Percentiles rank a stretch among this genome's conserved stretches.
phyloP scores from a whole-genome alignment of 345 rosid genomes.

The Pugionium cornutum region DNA sequence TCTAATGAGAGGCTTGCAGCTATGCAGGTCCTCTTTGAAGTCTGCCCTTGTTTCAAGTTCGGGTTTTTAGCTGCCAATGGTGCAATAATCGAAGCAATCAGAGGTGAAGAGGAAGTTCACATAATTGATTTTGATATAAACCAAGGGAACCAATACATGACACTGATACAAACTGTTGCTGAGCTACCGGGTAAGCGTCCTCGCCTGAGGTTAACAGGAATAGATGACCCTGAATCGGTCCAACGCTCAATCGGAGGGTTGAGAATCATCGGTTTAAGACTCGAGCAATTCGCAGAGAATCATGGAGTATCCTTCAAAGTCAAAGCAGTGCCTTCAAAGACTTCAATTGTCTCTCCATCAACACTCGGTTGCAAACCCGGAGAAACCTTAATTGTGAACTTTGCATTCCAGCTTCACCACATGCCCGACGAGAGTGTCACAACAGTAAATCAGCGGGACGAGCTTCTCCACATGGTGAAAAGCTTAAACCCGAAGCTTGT shows the following conservation, averaged over 20 bases:
- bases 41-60: slow-evolving; percentile 95
- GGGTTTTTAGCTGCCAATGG: slow-evolving; percentile 95
- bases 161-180: slow-evolving; percentile 71
- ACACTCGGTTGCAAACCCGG: slow-evolving; percentile 62
- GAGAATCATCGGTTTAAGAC: slow-evolving; percentile 72
- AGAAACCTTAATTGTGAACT: slow-evolving; percentile 84
- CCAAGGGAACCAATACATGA: slow-evolving; percentile 95
- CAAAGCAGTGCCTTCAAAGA: slow-evolving; percentile 68
- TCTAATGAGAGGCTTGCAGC: slow-evolving; percentile 93
- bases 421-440: slow-evolving; percentile 99
- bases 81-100: slow-evolving; percentile 73
- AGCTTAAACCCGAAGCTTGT: slow-evolving; percentile 88
- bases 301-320: slow-evolving; percentile 70
- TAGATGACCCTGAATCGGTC: slow-evolving; percentile 95
- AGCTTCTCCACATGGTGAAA: slow-evolving; percentile 87
- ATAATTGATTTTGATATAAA: slow-evolving; percentile 86
- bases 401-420: slow-evolving; percentile 98
- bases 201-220: slow-evolving; percentile 75
- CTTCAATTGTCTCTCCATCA: slow-evolving; percentile 67
- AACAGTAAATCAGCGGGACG: slow-evolving; percentile 82
- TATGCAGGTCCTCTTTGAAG: slow-evolving; percentile 95
- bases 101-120: slow-evolving; percentile 74
- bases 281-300: slow-evolving; percentile 68
- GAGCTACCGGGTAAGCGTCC: slow-evolving; percentile 52
- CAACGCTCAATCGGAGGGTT: slow-evolving; percentile 85